These are phyloP conservation scores for Lactarius pseudohatsudake DNA, from an alignment of 768 basidiomycete genomes.

Conservation along the genomic window DNA sequence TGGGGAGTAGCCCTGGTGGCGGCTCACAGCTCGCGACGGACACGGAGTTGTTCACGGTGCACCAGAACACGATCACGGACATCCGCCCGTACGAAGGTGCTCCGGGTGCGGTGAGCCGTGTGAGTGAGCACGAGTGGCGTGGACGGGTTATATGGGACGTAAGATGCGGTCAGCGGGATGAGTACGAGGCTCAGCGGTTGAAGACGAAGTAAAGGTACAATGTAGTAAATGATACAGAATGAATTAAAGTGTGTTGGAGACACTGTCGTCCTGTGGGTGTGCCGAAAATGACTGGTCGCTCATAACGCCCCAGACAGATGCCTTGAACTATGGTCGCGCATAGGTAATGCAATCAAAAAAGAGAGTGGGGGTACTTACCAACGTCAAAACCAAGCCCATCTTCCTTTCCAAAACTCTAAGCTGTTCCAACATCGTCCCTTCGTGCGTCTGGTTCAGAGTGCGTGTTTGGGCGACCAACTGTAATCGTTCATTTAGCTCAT, in stretches of 20 bases:
- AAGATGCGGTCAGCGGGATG: constrained; percentile 45
- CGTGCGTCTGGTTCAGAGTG: constrained; percentile 69
- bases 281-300: constrained; percentile 60
- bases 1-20: constrained; percentile 36
- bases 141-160: constrained; percentile 94
- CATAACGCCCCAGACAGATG: constrained; percentile 93
- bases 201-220: constrained; percentile 18
- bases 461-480: constrained; percentile 71
- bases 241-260: constrained; percentile 20
- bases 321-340: constrained; percentile 70
- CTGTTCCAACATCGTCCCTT: constrained; percentile 71
- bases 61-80: constrained; percentile 98
- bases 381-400: constrained; percentile 91
- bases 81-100: constrained; percentile 70
- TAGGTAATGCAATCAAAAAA: neutral
- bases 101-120: constrained; percentile 60
- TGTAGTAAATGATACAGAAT: constrained; percentile 2
- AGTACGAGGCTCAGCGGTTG: constrained; percentile 47
- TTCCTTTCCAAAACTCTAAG: constrained; percentile 86
- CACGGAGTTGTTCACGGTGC: constrained; percentile 84
- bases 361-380: constrained; percentile 51
- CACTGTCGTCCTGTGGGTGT: constrained; percentile 15
- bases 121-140: constrained; percentile 94
- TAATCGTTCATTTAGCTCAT: neutral
- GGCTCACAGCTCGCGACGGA: constrained; percentile 43